A percentile compares a stretch with the other conserved stretches of the same genome.
These are phyloP conservation scores for Bruguiera parviflora DNA, from an alignment of 345 rosid genomes.

Conservation along the genomic window DNA sequence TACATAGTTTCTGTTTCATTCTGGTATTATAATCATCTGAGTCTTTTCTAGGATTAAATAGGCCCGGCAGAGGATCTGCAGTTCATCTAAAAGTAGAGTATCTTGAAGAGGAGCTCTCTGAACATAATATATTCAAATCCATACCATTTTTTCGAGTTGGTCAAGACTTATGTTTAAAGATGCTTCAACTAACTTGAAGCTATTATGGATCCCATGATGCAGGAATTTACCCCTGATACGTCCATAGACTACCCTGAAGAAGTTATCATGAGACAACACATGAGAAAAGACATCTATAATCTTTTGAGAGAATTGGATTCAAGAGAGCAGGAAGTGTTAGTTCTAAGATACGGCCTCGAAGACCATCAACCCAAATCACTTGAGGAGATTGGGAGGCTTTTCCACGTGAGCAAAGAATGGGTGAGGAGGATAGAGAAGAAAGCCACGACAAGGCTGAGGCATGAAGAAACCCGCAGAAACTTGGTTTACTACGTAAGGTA, in stretches of 20 bases:
- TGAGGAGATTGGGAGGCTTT: slow-evolving; percentile 64
- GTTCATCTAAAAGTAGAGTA: not conserved
- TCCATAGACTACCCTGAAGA: slow-evolving; percentile 48
- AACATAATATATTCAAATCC: not conserved
- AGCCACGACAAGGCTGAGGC: slow-evolving; percentile 53
- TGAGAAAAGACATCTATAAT: slow-evolving; percentile 44
- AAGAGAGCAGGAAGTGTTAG: slow-evolving; percentile 64
- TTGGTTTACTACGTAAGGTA: slow-evolving; percentile 44
- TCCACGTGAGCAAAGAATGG: slow-evolving; percentile 83
- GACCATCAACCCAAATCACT: slow-evolving; percentile 59
- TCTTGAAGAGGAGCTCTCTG: not conserved
- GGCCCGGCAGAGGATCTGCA: too few relatives aligned
- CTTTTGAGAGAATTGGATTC: slow-evolving; percentile 56
- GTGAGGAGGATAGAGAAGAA: slow-evolving; percentile 64
- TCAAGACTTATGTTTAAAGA: not conserved
- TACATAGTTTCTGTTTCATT: not conserved
- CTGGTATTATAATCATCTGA: too few relatives aligned
- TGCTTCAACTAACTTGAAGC: slow-evolving; percentile 8
- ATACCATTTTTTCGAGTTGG: not conserved
- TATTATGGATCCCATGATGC: slow-evolving; percentile 16
- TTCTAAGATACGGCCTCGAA: slow-evolving; percentile 54
- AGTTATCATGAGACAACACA: slow-evolving; percentile 51
- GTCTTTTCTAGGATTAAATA: too few relatives aligned
- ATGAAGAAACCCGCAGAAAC: slow-evolving; percentile 32
- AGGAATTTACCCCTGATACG: slow-evolving; percentile 60